Conservation (phyloP, 192 early-diverging fungal species). For the Dispira simplex region DNA sequence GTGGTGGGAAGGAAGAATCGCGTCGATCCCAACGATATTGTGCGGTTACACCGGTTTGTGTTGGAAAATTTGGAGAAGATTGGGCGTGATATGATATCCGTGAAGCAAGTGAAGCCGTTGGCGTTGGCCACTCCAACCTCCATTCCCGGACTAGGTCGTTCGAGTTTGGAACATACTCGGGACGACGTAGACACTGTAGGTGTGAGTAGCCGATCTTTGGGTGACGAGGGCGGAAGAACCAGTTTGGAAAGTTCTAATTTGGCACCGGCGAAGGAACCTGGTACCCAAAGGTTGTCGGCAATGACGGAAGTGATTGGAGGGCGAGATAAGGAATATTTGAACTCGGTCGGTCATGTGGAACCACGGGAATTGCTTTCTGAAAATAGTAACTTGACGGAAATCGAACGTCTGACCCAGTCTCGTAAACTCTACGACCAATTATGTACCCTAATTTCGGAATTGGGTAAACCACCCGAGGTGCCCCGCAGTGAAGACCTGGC, state of each 20-base stretch:
- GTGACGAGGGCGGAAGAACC: too few species aligned
- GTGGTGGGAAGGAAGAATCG: background rate
- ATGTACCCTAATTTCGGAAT: slow-evolving; percentile 65
- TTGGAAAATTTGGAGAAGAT: slow-evolving; percentile 54
- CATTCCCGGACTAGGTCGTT: background rate
- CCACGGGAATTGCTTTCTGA: too few species aligned
- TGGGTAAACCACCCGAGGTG: slow-evolving; percentile 74
- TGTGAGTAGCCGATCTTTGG: too few species aligned
- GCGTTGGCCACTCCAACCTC: background rate
- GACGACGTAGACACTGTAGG: too few species aligned
- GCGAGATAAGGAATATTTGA: too few species aligned
- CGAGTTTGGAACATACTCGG: too few species aligned
- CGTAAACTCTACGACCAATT: slow-evolving; percentile 37
- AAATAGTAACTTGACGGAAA: background rate
- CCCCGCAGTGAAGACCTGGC: slow-evolving; percentile 27
- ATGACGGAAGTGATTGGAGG: too few species aligned
- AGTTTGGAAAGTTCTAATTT: too few species aligned
- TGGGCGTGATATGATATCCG: slow-evolving; percentile 37
- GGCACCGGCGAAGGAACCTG: too few species aligned
- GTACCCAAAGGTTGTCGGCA: too few species aligned
- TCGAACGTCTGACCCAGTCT: slow-evolving; percentile 2
- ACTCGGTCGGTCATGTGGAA: too few species aligned
- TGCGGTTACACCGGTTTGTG: slow-evolving; percentile 38
- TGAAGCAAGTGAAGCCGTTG: background rate
- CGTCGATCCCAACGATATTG: background rate